Base-by-base conservation (phyloP, 176 grass and related monocot genomes). In the Zea luxurians region DNA sequence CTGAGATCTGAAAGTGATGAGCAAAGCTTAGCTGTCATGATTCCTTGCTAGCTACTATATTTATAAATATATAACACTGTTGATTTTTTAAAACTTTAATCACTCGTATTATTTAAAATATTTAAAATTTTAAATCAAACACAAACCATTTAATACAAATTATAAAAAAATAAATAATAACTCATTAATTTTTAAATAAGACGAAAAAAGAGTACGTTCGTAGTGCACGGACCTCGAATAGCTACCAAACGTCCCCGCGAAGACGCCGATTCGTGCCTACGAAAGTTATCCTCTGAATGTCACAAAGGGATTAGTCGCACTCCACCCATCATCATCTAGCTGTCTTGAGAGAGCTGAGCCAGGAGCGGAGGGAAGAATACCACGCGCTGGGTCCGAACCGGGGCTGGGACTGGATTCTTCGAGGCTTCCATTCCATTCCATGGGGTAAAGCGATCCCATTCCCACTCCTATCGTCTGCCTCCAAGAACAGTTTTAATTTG, bases 391-490 rank as follows among this genome's bases (percentile, higher is more conserved):
- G 27, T 27, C 27, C 27, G 27, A 27, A 27, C 27, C 27, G 27
- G 27, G 1, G 27, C 79, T 82, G 74, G 74, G 73, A 20, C 20
- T 80, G 57, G 75, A 97, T 93, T 75, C 86, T 79, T 91, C 66
- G 72, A 80, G 73, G 38, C 64, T 73, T 91, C 10, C 13, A 52
- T 61, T 58, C 17, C 71, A 83, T 78, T 78, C 27, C 27, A 27
- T 27, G 66, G 42, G 87, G 21, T 59, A 88, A 94, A 86, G 84
- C 71, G 78, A 92, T 90, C 54, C 81, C 85, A 27, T 27, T 27
- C 27, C 27, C 82, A 63, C 72, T 84, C 60, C 76, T 0, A 4
- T 57, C 20, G 54, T 58, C 78, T 79, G 48, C 71, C 65, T 77
- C 63, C 63, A 85, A 27, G 27, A 65, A 44, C n/a, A 36, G 64